A percentile compares a stretch with the other conserved stretches of the same genome.
These are phyloP conservation scores for Tetradesmus obliquus DNA, from an alignment of 139 green algal genomes.

Conservation along the genomic window DNA sequence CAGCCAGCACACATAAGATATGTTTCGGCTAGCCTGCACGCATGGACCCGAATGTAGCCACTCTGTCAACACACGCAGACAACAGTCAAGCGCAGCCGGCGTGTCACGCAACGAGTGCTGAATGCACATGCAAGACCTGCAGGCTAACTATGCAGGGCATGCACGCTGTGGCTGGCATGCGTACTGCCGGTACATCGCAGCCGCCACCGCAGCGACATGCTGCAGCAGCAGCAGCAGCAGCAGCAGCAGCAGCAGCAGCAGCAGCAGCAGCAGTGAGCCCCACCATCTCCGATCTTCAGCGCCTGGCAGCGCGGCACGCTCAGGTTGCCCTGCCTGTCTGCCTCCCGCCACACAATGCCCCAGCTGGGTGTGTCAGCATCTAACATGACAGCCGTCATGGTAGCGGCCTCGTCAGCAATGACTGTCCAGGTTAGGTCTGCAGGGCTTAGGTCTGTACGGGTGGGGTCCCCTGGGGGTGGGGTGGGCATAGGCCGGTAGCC, in stretches of 20 bases:
- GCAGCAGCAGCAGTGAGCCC: neutral
- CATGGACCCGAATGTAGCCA: no score
- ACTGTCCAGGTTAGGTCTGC: slow-evolving; percentile 62
- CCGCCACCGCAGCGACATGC: neutral
- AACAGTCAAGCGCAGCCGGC: neutral
- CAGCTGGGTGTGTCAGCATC: slow-evolving; percentile 34
- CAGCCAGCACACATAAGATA: neutral
- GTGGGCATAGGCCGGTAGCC: slow-evolving; percentile 55
- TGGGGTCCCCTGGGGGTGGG: slow-evolving; percentile 53
- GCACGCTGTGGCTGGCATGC: no score
- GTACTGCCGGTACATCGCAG: no score
- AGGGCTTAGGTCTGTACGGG: neutral
- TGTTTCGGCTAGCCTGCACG: no score
- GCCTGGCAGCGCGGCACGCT: slow-evolving; percentile 35
- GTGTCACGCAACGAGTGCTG: no score
- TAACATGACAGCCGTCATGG: slow-evolving; percentile 48
- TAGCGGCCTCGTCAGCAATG: slow-evolving; percentile 47
- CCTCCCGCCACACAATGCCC: slow-evolving; percentile 54
- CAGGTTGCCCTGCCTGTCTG: slow-evolving; percentile 49
- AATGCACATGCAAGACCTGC: no score
- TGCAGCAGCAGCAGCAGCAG: neutral
- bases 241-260: neutral
- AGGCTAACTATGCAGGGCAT: no score
- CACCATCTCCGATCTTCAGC: slow-evolving; percentile 3
- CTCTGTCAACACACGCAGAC: no score